phyloP scores from a whole-genome alignment of 78 protist species.

The Dictyostelium firmibasis region DNA sequence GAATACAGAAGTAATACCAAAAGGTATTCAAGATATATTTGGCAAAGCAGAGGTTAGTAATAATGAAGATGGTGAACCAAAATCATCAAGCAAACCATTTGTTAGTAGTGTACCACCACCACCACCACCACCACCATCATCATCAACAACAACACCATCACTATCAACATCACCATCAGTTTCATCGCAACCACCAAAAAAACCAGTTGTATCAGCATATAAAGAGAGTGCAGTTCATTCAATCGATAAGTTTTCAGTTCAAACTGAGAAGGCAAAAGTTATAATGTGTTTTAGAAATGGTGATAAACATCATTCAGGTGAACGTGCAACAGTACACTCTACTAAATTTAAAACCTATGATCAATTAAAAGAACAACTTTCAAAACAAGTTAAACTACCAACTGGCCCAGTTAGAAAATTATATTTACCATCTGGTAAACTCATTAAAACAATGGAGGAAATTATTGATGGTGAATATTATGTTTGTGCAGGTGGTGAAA shows the following conservation, averaged over 20 bases:
- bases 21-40: constrained; percentile 25
- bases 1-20: constrained; percentile 23
- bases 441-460: constrained; percentile 43
- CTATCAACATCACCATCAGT: neutral
- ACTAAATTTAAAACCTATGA: constrained; percentile 68
- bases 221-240: neutral
- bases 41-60: neutral
- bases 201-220: constrained; percentile 56
- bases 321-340: constrained; percentile 25
- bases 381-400: constrained; percentile 50
- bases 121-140: neutral
- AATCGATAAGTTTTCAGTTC: constrained; percentile 19
- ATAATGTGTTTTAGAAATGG: constrained; percentile 43
- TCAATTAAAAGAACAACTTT: constrained; percentile 67
- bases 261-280: constrained; percentile 66
- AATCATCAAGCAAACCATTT: neutral
- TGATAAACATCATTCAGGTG: constrained; percentile 54
- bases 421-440: constrained; percentile 24
- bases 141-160: neutral
- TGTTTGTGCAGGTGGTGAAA: constrained; percentile 69
- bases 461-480: constrained; percentile 51
- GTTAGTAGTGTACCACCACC: neutral
- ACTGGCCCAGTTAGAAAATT: constrained; percentile 68
- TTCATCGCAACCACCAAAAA: neutral
- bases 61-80: neutral